These are phyloP conservation scores for Chrysochromulina parva DNA, from an alignment of 78 protist species.

Conservation along the genomic window DNA sequence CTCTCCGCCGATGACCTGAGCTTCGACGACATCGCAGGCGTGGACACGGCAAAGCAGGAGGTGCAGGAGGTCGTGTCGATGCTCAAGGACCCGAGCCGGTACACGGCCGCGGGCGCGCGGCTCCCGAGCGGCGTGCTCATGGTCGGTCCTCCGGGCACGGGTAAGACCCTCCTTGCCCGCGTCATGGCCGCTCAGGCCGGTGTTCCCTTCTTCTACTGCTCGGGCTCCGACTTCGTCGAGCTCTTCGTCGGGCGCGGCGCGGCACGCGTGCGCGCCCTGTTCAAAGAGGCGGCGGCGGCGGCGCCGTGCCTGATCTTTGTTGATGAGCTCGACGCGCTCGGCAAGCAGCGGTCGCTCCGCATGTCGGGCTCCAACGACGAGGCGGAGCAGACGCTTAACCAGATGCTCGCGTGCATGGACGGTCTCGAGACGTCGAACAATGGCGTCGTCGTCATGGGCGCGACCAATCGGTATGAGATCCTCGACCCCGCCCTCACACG, in stretches of 20 bases:
- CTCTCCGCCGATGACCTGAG: neutral
- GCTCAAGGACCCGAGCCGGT: neutral
- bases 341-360: neutral
- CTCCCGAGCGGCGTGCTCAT: slow-evolving; percentile 39
- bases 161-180: slow-evolving; percentile 63
- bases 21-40: slow-evolving; percentile 7
- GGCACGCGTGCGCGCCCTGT: slow-evolving; percentile 15
- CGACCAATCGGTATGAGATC: slow-evolving; percentile 84
- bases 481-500: slow-evolving; percentile 87
- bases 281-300: slow-evolving; percentile 54
- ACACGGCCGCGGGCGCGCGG: slow-evolving; percentile 1
- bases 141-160: slow-evolving; percentile 68
- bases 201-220: slow-evolving; percentile 26
- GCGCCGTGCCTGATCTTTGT: slow-evolving; percentile 88
- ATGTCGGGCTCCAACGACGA: neutral
- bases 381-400: slow-evolving; percentile 77
- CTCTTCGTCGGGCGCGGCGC: slow-evolving; percentile 23
- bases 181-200: slow-evolving; percentile 1
- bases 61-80: neutral
- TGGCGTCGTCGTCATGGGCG: slow-evolving; percentile 90
- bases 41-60: neutral
- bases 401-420: slow-evolving; percentile 67
- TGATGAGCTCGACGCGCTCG: slow-evolving; percentile 69
- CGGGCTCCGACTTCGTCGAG: slow-evolving; percentile 36
- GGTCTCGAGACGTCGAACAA: slow-evolving; percentile 54